Evolutionary conservation across 345 rosid genomes (phyloP).

Genomic region (Eutrema japonicum): DNA sequence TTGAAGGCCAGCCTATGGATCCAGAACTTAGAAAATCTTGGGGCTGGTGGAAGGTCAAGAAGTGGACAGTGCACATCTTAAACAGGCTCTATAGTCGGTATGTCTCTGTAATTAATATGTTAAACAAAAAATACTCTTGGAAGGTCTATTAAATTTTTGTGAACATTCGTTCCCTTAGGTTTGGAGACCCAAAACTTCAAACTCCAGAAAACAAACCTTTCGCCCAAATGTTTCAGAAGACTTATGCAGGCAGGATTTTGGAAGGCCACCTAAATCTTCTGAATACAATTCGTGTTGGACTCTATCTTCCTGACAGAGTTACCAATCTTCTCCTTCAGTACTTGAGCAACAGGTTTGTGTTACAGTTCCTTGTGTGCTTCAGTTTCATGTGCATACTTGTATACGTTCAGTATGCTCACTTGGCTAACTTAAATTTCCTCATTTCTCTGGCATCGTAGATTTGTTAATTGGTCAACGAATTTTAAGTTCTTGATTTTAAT

Average conservation of each 20-base stretch:
- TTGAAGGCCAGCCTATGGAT: conserved; percentile 92
- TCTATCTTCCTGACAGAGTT: conserved; percentile 97
- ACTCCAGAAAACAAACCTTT: conserved; percentile 84
- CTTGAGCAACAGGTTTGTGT: conserved; percentile 83
- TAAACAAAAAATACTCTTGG: neutral
- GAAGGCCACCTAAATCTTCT: conserved; percentile 88
- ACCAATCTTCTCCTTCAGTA: conserved; percentile 93
- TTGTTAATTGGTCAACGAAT: neutral
- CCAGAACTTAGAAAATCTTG: conserved; percentile 91
- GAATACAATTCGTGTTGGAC: conserved; percentile 81
- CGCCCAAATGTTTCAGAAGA: conserved; percentile 92
- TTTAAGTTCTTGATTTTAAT: conserved; percentile 5
- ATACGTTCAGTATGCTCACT: conserved; percentile 18
- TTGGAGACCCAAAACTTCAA: conserved; percentile 94
- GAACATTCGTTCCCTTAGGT: conserved; percentile 52
- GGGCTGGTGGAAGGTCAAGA: conserved; percentile 99
- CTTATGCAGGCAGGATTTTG: conserved; percentile 86
- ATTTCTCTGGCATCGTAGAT: neutral
- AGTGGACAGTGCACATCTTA: conserved; percentile 96
- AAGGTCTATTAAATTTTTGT: conserved; percentile 2
- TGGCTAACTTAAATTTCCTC: conserved; percentile 12
- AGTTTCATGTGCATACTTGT: conserved; percentile 9
- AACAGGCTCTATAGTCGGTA: conserved; percentile 93
- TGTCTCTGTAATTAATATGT: conserved; percentile 21
- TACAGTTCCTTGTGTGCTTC: conserved; percentile 23